Percentiles rank a stretch among this genome's conserved stretches.
Conservation (phyloP, 805 yeast species). For the Brettanomyces bruxellensis region DNA sequence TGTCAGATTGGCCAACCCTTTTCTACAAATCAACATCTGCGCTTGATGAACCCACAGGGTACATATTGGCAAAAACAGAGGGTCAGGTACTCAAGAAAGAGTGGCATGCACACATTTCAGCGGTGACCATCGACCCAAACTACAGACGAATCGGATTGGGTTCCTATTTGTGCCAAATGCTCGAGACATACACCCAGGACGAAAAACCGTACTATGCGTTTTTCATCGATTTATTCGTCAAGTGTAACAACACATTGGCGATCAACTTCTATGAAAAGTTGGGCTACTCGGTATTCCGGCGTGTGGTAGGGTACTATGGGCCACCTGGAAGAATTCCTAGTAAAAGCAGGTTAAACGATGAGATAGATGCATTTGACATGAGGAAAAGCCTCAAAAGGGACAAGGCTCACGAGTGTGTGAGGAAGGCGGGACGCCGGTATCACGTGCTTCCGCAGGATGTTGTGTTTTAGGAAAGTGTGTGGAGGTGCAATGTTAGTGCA, state of each 20-base stretch:
- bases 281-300: conserved; percentile 75
- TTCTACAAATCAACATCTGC: conserved; percentile 61
- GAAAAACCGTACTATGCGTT: conserved; percentile 67
- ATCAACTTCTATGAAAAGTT: conserved; percentile 74
- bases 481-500: not conserved
- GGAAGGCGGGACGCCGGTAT: conserved; percentile 52
- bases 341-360: conserved; percentile 42
- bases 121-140: conserved; percentile 80
- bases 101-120: conserved; percentile 97
- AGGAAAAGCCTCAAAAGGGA: conserved; percentile 57
- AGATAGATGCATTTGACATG: conserved; percentile 85
- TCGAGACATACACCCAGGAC: conserved; percentile 61
- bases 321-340: conserved; percentile 25
- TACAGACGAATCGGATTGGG: conserved; percentile 86
- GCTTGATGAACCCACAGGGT: conserved; percentile 41
- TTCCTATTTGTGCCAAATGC: conserved; percentile 60
- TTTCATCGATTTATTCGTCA: conserved; percentile 86
- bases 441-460: conserved; percentile 63
- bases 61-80: conserved; percentile 95
- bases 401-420: conserved; percentile 37
- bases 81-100: conserved; percentile 57
- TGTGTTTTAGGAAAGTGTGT: conserved; percentile 30
- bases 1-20: conserved; percentile 80
- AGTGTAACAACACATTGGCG: conserved; percentile 76
- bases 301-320: conserved; percentile 80